Evolutionary conservation across 1,284 basidiomycete species (phyloP), one percentile per base, ranked within the genome.

Genomic region (Ganoderma sp.): DNA sequence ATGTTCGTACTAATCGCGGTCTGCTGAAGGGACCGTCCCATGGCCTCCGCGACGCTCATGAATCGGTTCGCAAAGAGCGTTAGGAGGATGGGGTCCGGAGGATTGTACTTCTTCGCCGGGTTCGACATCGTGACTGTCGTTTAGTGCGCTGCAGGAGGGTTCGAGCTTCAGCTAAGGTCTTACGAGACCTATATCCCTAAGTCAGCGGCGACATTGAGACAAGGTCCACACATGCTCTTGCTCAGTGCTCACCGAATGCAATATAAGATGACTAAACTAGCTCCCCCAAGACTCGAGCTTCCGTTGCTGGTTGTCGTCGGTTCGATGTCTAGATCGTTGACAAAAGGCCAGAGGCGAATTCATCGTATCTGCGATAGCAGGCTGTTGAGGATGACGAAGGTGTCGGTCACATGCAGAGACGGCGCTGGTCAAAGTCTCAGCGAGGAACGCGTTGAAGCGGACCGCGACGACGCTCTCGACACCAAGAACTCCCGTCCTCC

Each of bases 1-100:
- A 96, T 96, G 77, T 96, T 96, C 22, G 93, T 95, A 74, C 91
- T 93, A 74, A 97, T 96, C 2, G 94, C 90, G 0, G 95, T 97
- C 80, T 97, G 93, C 78, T 93, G 94, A 12, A 97, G 83, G 0
- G 92, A 92, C 42, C 93, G 85, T 39, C 95, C 96, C 95, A 97
- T 97, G 3, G 95, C 95, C 78, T 97, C 94, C 6, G 94, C 94
- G 37, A 96, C 92, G 75, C 90, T 91, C 93, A 96, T 96, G 83
- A 96, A 96, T 65, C 95, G 90, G 76, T 97, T 96, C 32, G 94
- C 93, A 75, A 97, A 97, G 39, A 97, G 86, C 0, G 94, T 95
- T 65, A 97, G 85, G 45, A 96, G 81, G 73, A 97, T 95, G 1
- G 95, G 94, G 78, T 97, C 95, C 9, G 94, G 90, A 9, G 81